These are phyloP conservation scores for Funneliformis mosseae DNA, from an alignment of 192 early-diverging fungal species.

Conservation along the genomic window DNA sequence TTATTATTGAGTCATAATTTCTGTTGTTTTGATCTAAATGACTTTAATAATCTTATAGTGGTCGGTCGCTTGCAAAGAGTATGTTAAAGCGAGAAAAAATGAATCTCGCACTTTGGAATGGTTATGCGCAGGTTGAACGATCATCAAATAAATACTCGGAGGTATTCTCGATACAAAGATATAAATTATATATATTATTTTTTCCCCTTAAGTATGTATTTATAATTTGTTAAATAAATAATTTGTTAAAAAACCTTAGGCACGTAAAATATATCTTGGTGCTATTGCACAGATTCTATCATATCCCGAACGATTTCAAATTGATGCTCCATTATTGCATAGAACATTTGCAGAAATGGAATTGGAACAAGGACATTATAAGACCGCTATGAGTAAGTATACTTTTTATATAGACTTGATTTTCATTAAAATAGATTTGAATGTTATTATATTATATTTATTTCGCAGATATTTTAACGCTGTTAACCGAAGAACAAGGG, in stretches of 20 bases:
- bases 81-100: slow-evolving; percentile 45
- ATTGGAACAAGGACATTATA: slow-evolving; percentile 46
- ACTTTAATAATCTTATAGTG: slow-evolving; percentile 36
- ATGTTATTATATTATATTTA: background rate
- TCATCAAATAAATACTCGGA: slow-evolving; percentile 45
- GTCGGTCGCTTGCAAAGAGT: slow-evolving; percentile 50
- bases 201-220: background rate
- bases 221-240: background rate
- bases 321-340: slow-evolving; percentile 46
- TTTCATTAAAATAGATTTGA: background rate
- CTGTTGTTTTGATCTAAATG: no score
- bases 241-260: slow-evolving; percentile 33
- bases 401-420: background rate
- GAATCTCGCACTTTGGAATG: slow-evolving; percentile 58
- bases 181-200: background rate
- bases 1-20: no score
- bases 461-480: slow-evolving; percentile 16
- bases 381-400: slow-evolving; percentile 44
- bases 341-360: slow-evolving; percentile 56
- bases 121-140: slow-evolving; percentile 55
- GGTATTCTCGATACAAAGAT: slow-evolving; percentile 37
- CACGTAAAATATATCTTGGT: slow-evolving; percentile 52
- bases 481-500: slow-evolving; percentile 22
- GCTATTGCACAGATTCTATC: slow-evolving; percentile 46
- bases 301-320: slow-evolving; percentile 40